A percentile compares a stretch with the other conserved stretches of the same genome.
These are phyloP conservation scores for Sutorius australiensis DNA, from an alignment of 768 basidiomycete species.

Conservation along the genomic window DNA sequence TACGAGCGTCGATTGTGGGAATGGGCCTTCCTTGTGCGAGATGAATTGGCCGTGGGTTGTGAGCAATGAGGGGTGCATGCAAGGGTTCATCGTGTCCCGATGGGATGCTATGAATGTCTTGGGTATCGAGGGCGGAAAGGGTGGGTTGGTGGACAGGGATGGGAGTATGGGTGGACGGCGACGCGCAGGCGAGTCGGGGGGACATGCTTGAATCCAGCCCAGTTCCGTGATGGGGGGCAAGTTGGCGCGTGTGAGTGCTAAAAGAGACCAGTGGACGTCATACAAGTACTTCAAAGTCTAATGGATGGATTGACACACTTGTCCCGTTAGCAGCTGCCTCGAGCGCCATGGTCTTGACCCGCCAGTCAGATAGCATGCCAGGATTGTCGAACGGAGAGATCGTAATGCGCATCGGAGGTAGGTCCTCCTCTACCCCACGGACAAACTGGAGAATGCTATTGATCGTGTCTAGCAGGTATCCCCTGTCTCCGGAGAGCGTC, in stretches of 20 bases:
- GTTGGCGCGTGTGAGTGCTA: conserved; percentile 28
- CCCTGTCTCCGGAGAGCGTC: conserved; percentile 3
- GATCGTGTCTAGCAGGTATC: not conserved
- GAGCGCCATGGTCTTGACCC: conserved; percentile 18
- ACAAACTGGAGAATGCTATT: conserved; percentile 23
- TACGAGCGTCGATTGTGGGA: conserved; percentile 38
- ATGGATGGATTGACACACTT: conserved; percentile 14
- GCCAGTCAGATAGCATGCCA: conserved; percentile 24
- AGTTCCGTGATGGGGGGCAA: conserved; percentile 32
- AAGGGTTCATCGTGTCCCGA: conserved; percentile 35
- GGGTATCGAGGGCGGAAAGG: not conserved
- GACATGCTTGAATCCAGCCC: conserved; percentile 24
- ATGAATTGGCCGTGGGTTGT: conserved; percentile 51
- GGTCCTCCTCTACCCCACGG: conserved; percentile 21
- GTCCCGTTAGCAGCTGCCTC: conserved; percentile 28
- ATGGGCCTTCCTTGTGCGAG: conserved; percentile 43
- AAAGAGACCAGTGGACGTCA: not conserved
- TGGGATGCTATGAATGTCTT: conserved; percentile 38
- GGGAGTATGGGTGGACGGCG: conserved; percentile 31
- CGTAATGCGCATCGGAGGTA: conserved; percentile 33
- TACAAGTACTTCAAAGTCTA: not conserved
- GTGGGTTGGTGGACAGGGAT: not conserved
- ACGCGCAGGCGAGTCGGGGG: conserved; percentile 24
- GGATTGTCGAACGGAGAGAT: conserved; percentile 32
- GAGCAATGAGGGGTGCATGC: conserved; percentile 33